Evolutionary conservation across 441 rosid genomes (phyloP), one percentile per base, ranked within the genome.

Genomic region (Kokia cookei): DNA sequence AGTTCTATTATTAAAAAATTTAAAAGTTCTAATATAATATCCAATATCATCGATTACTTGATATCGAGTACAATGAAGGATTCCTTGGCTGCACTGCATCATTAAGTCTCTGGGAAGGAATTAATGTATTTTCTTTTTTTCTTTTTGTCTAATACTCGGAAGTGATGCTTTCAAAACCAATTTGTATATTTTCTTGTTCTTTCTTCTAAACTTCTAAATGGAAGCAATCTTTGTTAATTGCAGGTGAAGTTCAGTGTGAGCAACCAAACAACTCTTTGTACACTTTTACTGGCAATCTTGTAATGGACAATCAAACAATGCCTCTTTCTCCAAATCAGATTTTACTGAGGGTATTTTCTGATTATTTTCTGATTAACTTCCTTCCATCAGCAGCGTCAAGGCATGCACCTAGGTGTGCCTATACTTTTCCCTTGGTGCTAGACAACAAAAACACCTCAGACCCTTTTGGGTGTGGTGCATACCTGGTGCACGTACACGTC

Each of bases 181-280:
- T 45, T 63, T 69, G 32, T 5, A 22, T 47, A n/a, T 11, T 19
- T 26, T 54, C 11, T 29, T 70, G 14, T 40, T 17, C 64, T 50
- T 68, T 55, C 26, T 40, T 35, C 9, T 72, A 26, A 43, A 54
- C n/a, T 14, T 73, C 53, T 79, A 55, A 66, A 40, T 51, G 70
- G 62, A 60, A 54, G 29, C 79, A 55, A 57, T 59, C 42, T 77
- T 81, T 83, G 78, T 79, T 75, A 69, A 74, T 80, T 82, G 80
- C 91, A 94, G 99, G 98, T 79, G 98, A 94, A 88, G 86, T 97
- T 82, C 97, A 94, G 84, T 97, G 98, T 72, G 99, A 97, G 87
- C 97, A 97, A 76, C 99, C 99, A 3, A 97, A 94, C 80, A 97
- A 97, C 83, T 94, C 98, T 8, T 81, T 97, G 77, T 93, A 97